A percentile compares a stretch with the other conserved stretches of the same genome.
Conservation (phyloP, 441 rosid species). For the Bruguiera hainesii region DNA sequence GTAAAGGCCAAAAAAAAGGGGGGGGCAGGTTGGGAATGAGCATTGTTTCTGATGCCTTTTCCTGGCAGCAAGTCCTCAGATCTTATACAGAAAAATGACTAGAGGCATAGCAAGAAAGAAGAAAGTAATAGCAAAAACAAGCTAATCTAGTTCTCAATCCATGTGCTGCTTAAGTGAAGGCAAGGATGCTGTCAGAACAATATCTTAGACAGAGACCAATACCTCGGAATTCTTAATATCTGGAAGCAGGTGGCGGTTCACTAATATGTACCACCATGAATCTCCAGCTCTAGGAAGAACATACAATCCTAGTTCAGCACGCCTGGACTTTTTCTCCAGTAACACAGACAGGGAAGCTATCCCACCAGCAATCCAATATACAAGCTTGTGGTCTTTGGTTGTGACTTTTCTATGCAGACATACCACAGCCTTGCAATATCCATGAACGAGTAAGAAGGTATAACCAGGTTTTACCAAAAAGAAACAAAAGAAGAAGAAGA, state of each 20-base stretch:
- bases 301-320: constrained; percentile 91
- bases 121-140: background rate
- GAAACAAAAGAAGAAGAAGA: constrained; percentile 8
- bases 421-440: constrained; percentile 65
- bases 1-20: too few relatives aligned
- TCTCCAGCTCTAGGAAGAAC: constrained; percentile 98
- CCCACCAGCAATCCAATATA: constrained; percentile 93
- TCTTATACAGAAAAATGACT: background rate
- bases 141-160: background rate
- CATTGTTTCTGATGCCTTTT: background rate
- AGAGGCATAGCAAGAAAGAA: background rate
- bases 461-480: background rate
- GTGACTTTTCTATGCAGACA: constrained; percentile 87
- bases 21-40: too few relatives aligned
- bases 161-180: background rate
- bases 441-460: constrained; percentile 22
- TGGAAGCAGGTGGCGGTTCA: constrained; percentile 86
- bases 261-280: constrained; percentile 89
- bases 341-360: constrained; percentile 86
- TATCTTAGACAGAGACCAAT: constrained; percentile 12
- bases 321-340: constrained; percentile 87
- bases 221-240: constrained; percentile 92
- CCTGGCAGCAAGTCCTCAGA: background rate
- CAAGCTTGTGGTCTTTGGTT: constrained; percentile 83
- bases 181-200: background rate